Percentiles rank a stretch among this genome's conserved stretches.
phyloP scores from a whole-genome alignment of 805 yeast species.

The Ogataea wickerhamii region DNA sequence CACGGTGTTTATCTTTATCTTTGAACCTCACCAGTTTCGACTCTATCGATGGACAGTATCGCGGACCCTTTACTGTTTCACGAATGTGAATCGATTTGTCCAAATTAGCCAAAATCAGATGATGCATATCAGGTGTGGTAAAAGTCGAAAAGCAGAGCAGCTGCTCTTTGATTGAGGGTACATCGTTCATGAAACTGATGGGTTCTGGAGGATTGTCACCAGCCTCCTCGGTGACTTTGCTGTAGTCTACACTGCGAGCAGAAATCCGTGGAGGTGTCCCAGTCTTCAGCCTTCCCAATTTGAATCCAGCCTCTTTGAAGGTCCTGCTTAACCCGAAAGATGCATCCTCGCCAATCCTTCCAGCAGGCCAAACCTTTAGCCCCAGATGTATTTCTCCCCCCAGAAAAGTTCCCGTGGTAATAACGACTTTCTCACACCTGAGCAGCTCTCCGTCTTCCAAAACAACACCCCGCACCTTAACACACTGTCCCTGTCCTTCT shows the following conservation, averaged over 20 bases:
- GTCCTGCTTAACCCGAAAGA: conserved; percentile 87
- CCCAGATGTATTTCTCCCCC: conserved; percentile 97
- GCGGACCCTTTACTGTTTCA: conserved; percentile 93
- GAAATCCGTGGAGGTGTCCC: conserved; percentile 95
- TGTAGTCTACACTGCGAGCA: conserved; percentile 65
- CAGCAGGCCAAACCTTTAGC: conserved; percentile 73
- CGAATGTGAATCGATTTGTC: conserved; percentile 85
- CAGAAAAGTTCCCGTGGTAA: conserved; percentile 94
- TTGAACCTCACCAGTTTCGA: conserved; percentile 79
- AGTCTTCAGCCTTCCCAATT: conserved; percentile 85
- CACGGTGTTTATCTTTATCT: conserved; percentile 69
- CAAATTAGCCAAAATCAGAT: conserved; percentile 62
- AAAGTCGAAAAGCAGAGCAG: conserved; percentile 70
- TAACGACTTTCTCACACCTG: conserved; percentile 64
- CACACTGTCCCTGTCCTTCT: conserved; percentile 40
- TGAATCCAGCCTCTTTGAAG: conserved; percentile 69
- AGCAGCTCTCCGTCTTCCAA: conserved; percentile 63
- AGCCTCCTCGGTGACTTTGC: conserved; percentile 58
- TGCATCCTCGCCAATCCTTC: conserved; percentile 89
- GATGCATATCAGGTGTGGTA: conserved; percentile 75
- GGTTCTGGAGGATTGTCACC: conserved; percentile 88
- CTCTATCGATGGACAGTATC: conserved; percentile 97
- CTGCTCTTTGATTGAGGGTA: conserved; percentile 58
- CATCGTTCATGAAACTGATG: conserved; percentile 79
- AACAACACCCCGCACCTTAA: conserved; percentile 65